Evolutionary conservation across 1,284 basidiomycete genomes (phyloP).

Genomic region (Amylostereum areolatum): DNA sequence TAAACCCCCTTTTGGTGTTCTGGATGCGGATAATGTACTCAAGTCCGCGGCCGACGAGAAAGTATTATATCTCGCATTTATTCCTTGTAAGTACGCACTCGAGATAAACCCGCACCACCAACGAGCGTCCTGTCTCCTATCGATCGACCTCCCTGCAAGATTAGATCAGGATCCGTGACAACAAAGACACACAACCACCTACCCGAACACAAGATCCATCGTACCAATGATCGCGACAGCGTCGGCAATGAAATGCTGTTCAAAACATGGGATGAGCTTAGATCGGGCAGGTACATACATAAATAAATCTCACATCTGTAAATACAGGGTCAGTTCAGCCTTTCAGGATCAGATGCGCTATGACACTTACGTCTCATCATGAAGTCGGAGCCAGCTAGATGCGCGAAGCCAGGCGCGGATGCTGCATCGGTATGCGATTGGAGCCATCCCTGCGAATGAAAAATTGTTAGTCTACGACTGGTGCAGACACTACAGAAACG

Average conservation of each 20-base stretch:
- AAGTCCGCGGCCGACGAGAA: no score
- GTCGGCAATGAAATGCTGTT: slow-evolving; percentile 84
- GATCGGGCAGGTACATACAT: no score
- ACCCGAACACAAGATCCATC: slow-evolving; percentile 85
- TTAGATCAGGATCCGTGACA: not conserved
- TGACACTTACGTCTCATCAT: slow-evolving; percentile 79
- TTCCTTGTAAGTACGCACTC: no score
- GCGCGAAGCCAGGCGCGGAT: slow-evolving; percentile 94
- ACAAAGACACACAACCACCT: slow-evolving; percentile 27
- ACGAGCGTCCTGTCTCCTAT: slow-evolving; percentile 14
- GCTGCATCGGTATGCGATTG: slow-evolving; percentile 91
- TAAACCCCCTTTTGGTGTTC: slow-evolving; percentile 19
- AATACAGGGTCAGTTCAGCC: slow-evolving; percentile 10
- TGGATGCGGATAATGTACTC: not conserved
- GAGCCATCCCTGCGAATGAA: slow-evolving; percentile 63
- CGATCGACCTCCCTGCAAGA: slow-evolving; percentile 35
- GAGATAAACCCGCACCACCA: not conserved
- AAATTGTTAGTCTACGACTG: not conserved
- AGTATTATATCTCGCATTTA: no score
- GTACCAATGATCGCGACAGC: slow-evolving; percentile 93
- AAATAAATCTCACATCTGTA: slow-evolving; percentile 47
- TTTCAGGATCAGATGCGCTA: slow-evolving; percentile 8
- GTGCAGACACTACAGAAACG: slow-evolving; percentile 20
- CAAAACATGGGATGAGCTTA: slow-evolving; percentile 6
- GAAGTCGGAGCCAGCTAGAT: slow-evolving; percentile 89